Conservation (phyloP, 306 rosid genomes). For the Fragaria ananassa region DNA sequence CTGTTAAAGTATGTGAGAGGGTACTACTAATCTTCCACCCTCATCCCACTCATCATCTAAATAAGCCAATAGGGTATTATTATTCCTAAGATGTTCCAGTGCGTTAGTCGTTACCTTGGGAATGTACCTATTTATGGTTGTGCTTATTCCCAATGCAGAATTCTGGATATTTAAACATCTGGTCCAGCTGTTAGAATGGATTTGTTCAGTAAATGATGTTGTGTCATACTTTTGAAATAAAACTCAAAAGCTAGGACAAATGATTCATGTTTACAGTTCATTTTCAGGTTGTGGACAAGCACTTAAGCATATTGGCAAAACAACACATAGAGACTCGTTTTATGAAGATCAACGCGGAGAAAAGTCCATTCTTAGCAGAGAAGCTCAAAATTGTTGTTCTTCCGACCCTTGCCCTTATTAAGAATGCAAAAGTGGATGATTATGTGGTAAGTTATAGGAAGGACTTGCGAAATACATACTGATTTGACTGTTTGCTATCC, state of each 20-base stretch:
- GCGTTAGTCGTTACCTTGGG: background rate
- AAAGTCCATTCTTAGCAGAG: constrained; percentile 92
- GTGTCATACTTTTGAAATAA: background rate
- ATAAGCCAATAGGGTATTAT: too few relatives aligned
- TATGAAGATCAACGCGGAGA: constrained; percentile 79
- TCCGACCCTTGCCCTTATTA: constrained; percentile 90
- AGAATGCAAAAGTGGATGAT: constrained; percentile 92
- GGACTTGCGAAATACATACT: background rate
- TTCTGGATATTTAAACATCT: background rate
- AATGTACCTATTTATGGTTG: background rate
- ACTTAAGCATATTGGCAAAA: constrained; percentile 72
- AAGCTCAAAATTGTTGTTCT: constrained; percentile 85
- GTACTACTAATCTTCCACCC: too few relatives aligned
- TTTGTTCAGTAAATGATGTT: background rate
- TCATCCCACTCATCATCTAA: too few relatives aligned
- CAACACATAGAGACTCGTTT: constrained; percentile 89
- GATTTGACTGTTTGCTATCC: background rate
- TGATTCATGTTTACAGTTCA: constrained; percentile 22
- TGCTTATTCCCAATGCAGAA: background rate
- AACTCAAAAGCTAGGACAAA: constrained; percentile 17
- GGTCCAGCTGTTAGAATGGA: background rate
- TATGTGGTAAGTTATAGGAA: constrained; percentile 67
- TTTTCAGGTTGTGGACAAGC: constrained; percentile 92
- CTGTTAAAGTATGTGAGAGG: too few relatives aligned
- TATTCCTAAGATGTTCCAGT: too few relatives aligned